Evolutionary conservation across 164 flowering plant genomes (phyloP), one percentile per base, ranked within the genome.

Genomic region (Magnolia kwangsiensis): DNA sequence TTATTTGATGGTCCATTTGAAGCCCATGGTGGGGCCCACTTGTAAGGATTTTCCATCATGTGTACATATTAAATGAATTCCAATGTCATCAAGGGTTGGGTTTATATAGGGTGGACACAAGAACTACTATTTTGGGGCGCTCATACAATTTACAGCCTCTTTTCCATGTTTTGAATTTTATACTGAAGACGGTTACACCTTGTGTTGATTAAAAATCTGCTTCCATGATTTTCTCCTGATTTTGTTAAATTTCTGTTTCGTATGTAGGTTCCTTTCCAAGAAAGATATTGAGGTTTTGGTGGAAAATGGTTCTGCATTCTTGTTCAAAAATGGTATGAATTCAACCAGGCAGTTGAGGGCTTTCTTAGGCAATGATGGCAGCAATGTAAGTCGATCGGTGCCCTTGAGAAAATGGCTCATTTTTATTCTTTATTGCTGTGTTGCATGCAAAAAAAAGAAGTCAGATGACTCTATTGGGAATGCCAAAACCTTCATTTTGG

Each of bases 231-330:
- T 67, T 31, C 14, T 64, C 51, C 61, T 27, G 50, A 6, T 61
- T 68, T 78, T 21, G 16, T 23, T 55, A 55, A 55, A 11, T 18
- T 37, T 7, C 63, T 23, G 19, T 13, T n/a, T 69, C 19, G 13
- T 19, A 50, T 70, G 49, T 75, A 95, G 99, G 76, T 85, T 76
- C 75, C 89, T 93, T 77, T 80, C 94, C 0, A 84, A 84, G 81
- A 87, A 75, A 75, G 95, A 92, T 79, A 79, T 95, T 61, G 94
- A 87, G 77, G 87, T 88, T 70, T 82, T 95, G 51, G 86, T 91
- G 37, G 85, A 84, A 59, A 88, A 85, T 85, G 96, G 89, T 65
- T 80, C 84, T 1, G 90, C 99, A 0, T 89, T 84, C 81, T 74
- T 92, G 77, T 95, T 93, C 80, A 83, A 77, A 74, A 78, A 87